phyloP scores from a whole-genome alignment of 148 eudicot genomes.

The Diospyros kaki region DNA sequence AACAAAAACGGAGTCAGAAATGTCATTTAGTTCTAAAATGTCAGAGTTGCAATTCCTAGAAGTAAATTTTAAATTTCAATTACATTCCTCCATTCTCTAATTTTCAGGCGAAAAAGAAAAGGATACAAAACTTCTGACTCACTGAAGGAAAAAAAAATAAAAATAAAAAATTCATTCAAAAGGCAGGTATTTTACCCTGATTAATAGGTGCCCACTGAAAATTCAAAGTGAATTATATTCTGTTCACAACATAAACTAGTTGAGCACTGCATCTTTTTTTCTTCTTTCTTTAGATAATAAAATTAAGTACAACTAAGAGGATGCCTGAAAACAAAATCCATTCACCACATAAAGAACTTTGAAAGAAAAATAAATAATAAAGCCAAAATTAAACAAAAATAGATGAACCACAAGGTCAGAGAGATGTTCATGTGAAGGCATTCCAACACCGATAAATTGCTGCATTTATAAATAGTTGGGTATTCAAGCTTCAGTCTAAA shows the following conservation, averaged over 20 bases:
- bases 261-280: no score
- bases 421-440: constrained; percentile 4
- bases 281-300: no score
- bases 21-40: background rate
- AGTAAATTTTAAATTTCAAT: background rate
- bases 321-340: background rate
- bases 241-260: no score
- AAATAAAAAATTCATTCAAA: no score
- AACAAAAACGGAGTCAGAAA: background rate
- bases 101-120: background rate
- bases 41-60: background rate
- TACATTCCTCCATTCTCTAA: background rate
- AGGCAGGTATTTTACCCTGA: no score
- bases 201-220: no score
- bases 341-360: background rate
- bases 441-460: background rate
- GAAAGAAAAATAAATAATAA: background rate
- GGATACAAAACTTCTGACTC: no score
- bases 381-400: background rate
- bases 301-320: background rate
- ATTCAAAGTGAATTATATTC: no score
- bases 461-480: background rate
- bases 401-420: background rate
- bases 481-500: background rate
- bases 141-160: no score